Base-by-base conservation (phyloP, 2,329 filamentous ascomycete genomes). In the Penicillium olsonii region DNA sequence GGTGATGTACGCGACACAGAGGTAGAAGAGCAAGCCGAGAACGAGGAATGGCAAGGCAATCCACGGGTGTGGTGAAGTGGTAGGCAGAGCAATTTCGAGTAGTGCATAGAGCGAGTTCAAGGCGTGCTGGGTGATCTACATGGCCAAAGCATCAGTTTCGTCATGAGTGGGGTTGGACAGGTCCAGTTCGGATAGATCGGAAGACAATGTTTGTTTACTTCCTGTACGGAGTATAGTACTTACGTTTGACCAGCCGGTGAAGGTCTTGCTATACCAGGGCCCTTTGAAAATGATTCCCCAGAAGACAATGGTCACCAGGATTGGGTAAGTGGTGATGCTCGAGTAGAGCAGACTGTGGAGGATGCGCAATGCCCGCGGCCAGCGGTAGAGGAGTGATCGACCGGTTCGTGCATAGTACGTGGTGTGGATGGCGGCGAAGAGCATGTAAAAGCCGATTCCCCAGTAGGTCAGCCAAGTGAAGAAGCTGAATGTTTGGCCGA, bases 401-500 rank as follows among this genome's bases (percentile, higher is more conserved):
- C 80, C 78, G 22, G 72, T 73, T 35, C 73, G 70, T 11, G 81
- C 79, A 72, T 92, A 94, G 40, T 78, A 79, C 44, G 83, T 73
- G 5, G 87, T 90, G 74, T 95, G 89, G 15, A 83, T 54, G 15
- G 86, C 78, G 1, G 87, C 78, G 62, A 85, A 74, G 48, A 84
- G 76, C 67, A 87, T 86, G 77, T 95, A 95, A 73, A 92, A 92
- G 19, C 82, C 84, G 29, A 92, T 73, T 2, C 88, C 88, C 88
- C 88, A 94, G 78, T 87, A 94, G 9, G 87, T 89, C 50, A 94
- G 75, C 63, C 85, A 78, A 22, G 90, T 95, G 75, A 95, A 95
- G 77, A 84, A 95, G 61, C 85, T 89, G 75, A 95, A 94, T 38
- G 79, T 80, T 38, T 76, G 70, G 44, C 76, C 73, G 20, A 82